Percentiles rank a stretch among this genome's conserved stretches.
phyloP scores from a whole-genome alignment of 257 asterid genomes.

The Jacaranda mimosifolia region DNA sequence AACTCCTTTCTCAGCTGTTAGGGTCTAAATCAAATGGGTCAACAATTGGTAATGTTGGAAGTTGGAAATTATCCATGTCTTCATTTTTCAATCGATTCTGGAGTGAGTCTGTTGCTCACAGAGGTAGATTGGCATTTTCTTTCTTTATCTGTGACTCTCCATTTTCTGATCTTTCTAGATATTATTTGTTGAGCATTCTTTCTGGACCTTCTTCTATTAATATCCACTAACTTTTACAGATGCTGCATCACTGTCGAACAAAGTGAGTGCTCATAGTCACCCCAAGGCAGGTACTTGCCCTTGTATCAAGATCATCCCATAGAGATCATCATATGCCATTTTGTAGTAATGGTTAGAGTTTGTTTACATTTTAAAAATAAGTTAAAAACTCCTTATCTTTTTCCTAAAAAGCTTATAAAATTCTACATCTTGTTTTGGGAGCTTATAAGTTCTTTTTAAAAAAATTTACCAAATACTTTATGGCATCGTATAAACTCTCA shows the following conservation, averaged over 20 bases:
- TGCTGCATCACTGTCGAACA: not conserved
- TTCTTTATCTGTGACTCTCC: constrained; percentile 11
- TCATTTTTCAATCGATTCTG: constrained; percentile 26
- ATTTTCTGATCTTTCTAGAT: constrained; percentile 1
- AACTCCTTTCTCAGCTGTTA: constrained; percentile 44
- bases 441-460: no score
- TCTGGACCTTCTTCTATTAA: not conserved
- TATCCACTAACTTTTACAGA: constrained; percentile 14
- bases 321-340: not conserved
- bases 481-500: no score
- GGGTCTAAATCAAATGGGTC: constrained; percentile 43
- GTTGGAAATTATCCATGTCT: not conserved
- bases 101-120: constrained; percentile 28
- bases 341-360: not conserved
- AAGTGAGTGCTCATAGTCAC: constrained; percentile 34
- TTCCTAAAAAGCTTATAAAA: no score
- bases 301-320: constrained; percentile 21
- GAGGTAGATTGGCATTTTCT: constrained; percentile 36
- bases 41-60: constrained; percentile 25
- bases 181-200: constrained; percentile 15
- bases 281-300: constrained; percentile 48
- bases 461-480: no score
- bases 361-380: no score
- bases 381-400: no score
- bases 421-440: no score